Percentiles rank a stretch among this genome's conserved stretches.
These are phyloP conservation scores for Sporothrix brasiliensis DNA, from an alignment of 2,329 filamentous ascomycete genomes.

Conservation along the genomic window DNA sequence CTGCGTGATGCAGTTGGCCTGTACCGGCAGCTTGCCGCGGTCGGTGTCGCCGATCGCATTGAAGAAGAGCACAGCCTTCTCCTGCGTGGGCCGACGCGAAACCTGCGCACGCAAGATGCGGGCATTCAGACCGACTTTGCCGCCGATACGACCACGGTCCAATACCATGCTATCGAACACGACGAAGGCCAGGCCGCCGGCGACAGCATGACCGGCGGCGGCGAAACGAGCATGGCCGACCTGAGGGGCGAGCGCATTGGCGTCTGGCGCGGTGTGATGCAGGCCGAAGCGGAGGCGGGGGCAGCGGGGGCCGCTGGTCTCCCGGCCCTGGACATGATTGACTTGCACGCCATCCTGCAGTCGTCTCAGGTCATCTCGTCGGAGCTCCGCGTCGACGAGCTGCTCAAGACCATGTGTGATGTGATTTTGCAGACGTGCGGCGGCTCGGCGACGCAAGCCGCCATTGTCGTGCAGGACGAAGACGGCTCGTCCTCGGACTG, in stretches of 20 bases:
- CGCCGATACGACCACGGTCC: slow-evolving; percentile 56
- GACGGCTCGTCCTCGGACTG: slow-evolving; percentile 57
- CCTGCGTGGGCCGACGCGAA: slow-evolving; percentile 63
- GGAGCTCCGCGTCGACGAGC: slow-evolving; percentile 72
- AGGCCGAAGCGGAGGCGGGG: slow-evolving; percentile 51
- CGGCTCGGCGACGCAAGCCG: slow-evolving; percentile 68
- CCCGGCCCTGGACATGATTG: slow-evolving; percentile 79
- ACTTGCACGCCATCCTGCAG: slow-evolving; percentile 75
- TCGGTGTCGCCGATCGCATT: slow-evolving; percentile 68
- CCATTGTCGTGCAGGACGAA: slow-evolving; percentile 72
- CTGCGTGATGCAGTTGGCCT: slow-evolving; percentile 68
- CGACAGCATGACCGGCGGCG: slow-evolving; percentile 45
- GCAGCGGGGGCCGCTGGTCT: slow-evolving; percentile 51
- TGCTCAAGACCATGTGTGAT: slow-evolving; percentile 79
- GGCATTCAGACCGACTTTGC: slow-evolving; percentile 70
- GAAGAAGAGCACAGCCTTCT: slow-evolving; percentile 69
- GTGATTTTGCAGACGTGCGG: slow-evolving; percentile 79
- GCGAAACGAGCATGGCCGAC: slow-evolving; percentile 51
- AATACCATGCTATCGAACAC: slow-evolving; percentile 52
- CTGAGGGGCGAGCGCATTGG: slow-evolving; percentile 62
- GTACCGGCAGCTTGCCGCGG: slow-evolving; percentile 69
- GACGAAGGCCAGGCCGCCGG: slow-evolving; percentile 51
- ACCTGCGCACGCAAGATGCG: slow-evolving; percentile 62
- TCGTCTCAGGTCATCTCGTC: slow-evolving; percentile 80
- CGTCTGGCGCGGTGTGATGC: slow-evolving; percentile 65